phyloP scores from a whole-genome alignment of 192 early-diverging fungal genomes.

The Umbelopsis vinacea region DNA sequence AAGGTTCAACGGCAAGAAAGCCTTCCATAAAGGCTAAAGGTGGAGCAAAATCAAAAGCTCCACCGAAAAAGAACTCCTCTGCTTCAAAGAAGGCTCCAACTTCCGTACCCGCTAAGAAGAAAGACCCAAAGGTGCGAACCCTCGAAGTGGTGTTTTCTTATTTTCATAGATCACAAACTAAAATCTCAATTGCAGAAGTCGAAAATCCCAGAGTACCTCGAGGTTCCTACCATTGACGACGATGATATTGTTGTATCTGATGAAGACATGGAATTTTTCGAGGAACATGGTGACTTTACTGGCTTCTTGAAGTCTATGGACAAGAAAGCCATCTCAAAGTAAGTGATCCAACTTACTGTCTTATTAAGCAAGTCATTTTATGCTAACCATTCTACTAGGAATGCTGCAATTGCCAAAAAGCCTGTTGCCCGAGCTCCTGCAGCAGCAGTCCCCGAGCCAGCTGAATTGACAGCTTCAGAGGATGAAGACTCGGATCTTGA shows the following conservation, averaged over 20 bases:
- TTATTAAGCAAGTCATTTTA: not conserved
- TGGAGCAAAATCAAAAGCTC: not conserved
- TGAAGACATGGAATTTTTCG: slow-evolving; percentile 75
- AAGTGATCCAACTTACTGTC: not conserved
- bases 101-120: slow-evolving; percentile 4
- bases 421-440: slow-evolving; percentile 30
- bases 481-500: slow-evolving; percentile 51
- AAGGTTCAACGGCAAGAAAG: slow-evolving; percentile 12
- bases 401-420: slow-evolving; percentile 48
- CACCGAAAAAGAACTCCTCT: not conserved
- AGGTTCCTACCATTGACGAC: slow-evolving; percentile 47
- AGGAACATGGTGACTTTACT: slow-evolving; percentile 63
- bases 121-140: slow-evolving; percentile 9
- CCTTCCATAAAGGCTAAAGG: slow-evolving; percentile 15
- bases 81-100: slow-evolving; percentile 6
- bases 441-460: slow-evolving; percentile 37
- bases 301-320: slow-evolving; percentile 70
- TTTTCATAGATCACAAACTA: not conserved
- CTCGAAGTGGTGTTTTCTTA: not conserved
- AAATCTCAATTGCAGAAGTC: not conserved
- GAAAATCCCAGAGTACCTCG: slow-evolving; percentile 31
- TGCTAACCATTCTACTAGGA: slow-evolving; percentile 21
- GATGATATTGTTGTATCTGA: slow-evolving; percentile 71
- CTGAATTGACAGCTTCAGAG: slow-evolving; percentile 47
- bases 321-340: slow-evolving; percentile 66